Evolutionary conservation across 2,329 filamentous ascomycete genomes (phyloP).

Genomic region (Calonectria fujianensis): DNA sequence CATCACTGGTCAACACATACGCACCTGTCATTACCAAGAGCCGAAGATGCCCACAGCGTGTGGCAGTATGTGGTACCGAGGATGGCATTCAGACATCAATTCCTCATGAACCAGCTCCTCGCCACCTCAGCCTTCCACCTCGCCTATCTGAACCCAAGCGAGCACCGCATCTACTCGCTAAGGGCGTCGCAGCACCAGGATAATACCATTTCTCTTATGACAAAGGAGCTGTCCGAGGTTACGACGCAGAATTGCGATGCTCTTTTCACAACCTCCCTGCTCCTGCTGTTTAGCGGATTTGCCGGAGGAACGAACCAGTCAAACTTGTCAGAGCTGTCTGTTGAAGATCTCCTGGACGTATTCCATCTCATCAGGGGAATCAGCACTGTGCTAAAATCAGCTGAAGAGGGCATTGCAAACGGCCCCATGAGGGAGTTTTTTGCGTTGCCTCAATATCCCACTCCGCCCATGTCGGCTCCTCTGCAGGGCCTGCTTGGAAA

Average conservation of each 20-base stretch:
- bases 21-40: neutral
- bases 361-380: conserved; percentile 1
- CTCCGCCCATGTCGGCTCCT: neutral
- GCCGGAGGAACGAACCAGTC: neutral
- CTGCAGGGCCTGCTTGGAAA: neutral
- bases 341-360: conserved; percentile 9
- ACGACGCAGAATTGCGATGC: neutral
- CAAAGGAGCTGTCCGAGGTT: neutral
- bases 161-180: neutral
- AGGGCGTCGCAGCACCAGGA: conserved; percentile 5
- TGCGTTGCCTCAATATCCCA: neutral
- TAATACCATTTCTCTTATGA: neutral
- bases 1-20: conserved; percentile 19
- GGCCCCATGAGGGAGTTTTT: neutral
- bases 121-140: conserved; percentile 4
- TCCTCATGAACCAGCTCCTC: conserved; percentile 14
- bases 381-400: neutral
- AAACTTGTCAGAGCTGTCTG: neutral
- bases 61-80: neutral
- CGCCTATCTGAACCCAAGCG: neutral
- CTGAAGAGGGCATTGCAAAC: neutral
- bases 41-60: neutral
- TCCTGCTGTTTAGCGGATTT: neutral
- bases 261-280: neutral
- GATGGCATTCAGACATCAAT: conserved; percentile 8